Evolutionary conservation across 169 alveolate species (phyloP), one percentile per base, ranked within the genome.

Genomic region (Toxoplasma gondii): DNA sequence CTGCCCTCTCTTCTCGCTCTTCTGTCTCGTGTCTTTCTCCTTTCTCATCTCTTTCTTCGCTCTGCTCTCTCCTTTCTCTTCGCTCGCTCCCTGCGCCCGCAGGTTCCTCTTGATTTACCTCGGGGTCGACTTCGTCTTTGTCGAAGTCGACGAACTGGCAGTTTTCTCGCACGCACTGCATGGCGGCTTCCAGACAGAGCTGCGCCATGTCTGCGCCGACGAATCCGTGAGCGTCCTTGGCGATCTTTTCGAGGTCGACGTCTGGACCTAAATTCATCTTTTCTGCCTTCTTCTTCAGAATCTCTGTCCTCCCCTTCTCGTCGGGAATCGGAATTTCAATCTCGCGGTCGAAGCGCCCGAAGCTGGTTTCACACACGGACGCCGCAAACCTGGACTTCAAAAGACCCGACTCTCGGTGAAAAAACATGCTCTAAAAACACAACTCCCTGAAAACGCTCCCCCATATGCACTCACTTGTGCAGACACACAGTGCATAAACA

Each of bases 121-220:
- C 99, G 53, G 99, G 99, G 95, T 99, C 99, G 53, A 99, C 98
- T 49, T 98, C 97, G 45, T 99, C 99, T 54, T 98, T 99, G 95
- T 99, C 99, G 88, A 99, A 97, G 97, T 99, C 99, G 69, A 99
- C 98, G 58, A 98, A 96, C 91, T 98, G 99, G 99, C 98, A 98
- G 96, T 99, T 98, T 96, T 99, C 99, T 95, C 99, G 97, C 58
- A 99, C 98, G 95, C 99, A 99, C 93, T 99, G 98, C 70, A 99
- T 97, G 44, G 99, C 99, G 31, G 99, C 98, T 95, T 99, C 99
- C 5, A 99, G 98, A 96, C 99, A 99, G 44, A 98, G 96, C 92
- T 98, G 98, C 34, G 99, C 99, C 84, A 98, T 93, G 93, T 98
- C 99, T 27, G 99, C 99, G 41, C 99, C 99, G 64, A 96, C 96